A percentile compares a stretch with the other conserved stretches of the same genome.
These are phyloP conservation scores for Bimuria novae-zelandiae DNA, from an alignment of 2,329 filamentous ascomycete species.

Conservation along the genomic window DNA sequence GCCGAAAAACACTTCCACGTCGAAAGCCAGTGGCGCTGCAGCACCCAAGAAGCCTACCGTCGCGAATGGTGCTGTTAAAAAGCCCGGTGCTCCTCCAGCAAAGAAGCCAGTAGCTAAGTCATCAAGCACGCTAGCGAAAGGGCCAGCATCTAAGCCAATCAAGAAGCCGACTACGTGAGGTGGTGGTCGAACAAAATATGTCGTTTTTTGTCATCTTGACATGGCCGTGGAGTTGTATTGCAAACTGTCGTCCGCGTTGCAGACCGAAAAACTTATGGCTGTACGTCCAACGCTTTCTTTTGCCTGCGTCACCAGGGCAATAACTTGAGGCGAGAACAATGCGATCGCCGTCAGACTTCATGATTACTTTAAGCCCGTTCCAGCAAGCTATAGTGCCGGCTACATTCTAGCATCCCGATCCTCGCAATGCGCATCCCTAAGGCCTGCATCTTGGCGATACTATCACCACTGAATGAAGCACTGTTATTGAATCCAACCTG, in stretches of 20 bases:
- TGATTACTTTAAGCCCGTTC: too few relatives aligned
- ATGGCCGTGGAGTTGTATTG: too few relatives aligned
- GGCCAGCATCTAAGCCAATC: background rate
- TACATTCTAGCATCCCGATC: background rate
- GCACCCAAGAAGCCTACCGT: constrained; percentile 11
- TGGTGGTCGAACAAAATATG: background rate
- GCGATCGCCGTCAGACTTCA: too few relatives aligned
- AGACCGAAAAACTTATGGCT: too few relatives aligned
- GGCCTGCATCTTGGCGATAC: background rate
- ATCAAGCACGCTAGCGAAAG: background rate
- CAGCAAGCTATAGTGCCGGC: too few relatives aligned
- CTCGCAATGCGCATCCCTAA: background rate
- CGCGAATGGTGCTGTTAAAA: constrained; percentile 9
- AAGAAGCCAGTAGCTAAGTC: constrained; percentile 11
- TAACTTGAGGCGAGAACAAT: too few relatives aligned
- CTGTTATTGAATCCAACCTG: background rate
- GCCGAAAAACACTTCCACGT: background rate
- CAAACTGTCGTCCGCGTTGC: too few relatives aligned
- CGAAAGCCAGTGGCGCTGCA: constrained; percentile 1
- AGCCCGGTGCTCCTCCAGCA: background rate
- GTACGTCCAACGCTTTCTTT: too few relatives aligned
- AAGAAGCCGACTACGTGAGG: constrained; percentile 1
- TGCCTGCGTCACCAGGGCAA: too few relatives aligned
- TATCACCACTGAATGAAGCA: background rate
- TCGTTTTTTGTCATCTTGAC: too few relatives aligned